Base-by-base conservation (phyloP, 805 yeast species). In the Candida fluviatilis region DNA sequence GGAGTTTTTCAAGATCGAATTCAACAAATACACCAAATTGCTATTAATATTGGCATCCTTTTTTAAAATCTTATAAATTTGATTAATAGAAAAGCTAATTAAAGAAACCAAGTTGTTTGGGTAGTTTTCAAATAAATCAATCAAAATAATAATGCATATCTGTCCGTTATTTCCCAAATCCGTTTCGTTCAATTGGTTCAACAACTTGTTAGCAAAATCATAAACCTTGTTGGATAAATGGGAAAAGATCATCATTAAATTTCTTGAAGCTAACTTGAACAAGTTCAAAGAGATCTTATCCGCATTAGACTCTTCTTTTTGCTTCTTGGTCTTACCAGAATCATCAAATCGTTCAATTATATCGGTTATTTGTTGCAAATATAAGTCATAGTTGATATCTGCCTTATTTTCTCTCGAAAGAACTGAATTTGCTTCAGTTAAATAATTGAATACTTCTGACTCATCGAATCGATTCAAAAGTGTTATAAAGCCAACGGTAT, bases 51-150 rank as follows among this genome's bases (percentile, higher is more conserved):
- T 44, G 2, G 70, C 60, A 30, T 37, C 44, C 34, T 64, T 67
- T 52, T 67, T 69, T 32, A 69, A 36, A 29, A 64, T 54, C 46
- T 67, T 67, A 43, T 68, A 66, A 25, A 64, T 53, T 38, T 61
- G 68, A n/a, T 48, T 45, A 10, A 58, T 50, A 4, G 70, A 51
- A 42, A 51, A 68, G 40, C 46, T 58, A 32, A 62, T 45, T 47
- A 68, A 58, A 3, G 72, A 57, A 8, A 62, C 55, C 33, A 66
- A 49, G 8, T 61, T 59, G 28, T 60, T 53, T 3, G 73, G 73
- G 36, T 51, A 65, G 1, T 49, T 37, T 31, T 66, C 69, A 47
- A 61, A 58, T 21, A 69, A 40, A 39, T 68, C 73, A 32, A 58
- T 62, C 33, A 68, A 54, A 10, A 69, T 37, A 13, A 66, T 45